Percentiles rank a stretch among this genome's conserved stretches.
These are phyloP conservation scores for Meira miltonrushii DNA, from an alignment of 1,284 basidiomycete genomes.

Conservation along the genomic window DNA sequence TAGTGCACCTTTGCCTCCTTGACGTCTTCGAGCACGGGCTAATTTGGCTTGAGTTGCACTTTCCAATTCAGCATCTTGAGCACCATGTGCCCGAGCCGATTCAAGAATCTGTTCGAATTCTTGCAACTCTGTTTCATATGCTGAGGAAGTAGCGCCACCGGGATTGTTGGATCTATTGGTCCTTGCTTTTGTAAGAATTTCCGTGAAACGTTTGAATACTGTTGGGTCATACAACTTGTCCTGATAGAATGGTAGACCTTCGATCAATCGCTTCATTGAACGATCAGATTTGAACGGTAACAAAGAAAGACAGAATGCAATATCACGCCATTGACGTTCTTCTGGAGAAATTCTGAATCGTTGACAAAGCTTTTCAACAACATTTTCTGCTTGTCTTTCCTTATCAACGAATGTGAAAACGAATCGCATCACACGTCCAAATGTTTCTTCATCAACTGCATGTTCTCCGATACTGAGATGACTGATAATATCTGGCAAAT, in stretches of 20 bases:
- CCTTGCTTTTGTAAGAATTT: constrained; percentile 59
- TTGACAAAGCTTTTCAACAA: constrained; percentile 52
- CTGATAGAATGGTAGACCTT: constrained; percentile 65
- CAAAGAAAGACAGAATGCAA: constrained; percentile 88
- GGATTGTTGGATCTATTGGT: constrained; percentile 11
- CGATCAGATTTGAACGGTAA: constrained; percentile 95
- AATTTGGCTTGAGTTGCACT: constrained; percentile 54
- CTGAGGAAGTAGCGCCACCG: constrained; percentile 9
- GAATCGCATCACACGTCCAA: constrained; percentile 87
- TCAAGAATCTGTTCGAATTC: constrained; percentile 66
- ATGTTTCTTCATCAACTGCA: constrained; percentile 84
- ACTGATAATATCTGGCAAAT: constrained; percentile 63
- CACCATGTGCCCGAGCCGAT: constrained; percentile 74
- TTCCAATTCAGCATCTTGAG: constrained; percentile 83
- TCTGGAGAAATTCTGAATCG: constrained; percentile 82
- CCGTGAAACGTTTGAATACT: constrained; percentile 78
- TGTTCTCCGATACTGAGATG: constrained; percentile 89
- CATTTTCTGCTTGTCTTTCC: constrained; percentile 54
- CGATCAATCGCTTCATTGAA: constrained; percentile 91
- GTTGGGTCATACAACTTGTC: constrained; percentile 87
- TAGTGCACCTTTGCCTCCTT: too few species aligned
- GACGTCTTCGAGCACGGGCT: constrained; percentile 13
- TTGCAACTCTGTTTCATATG: constrained; percentile 27
- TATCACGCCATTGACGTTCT: constrained; percentile 91
- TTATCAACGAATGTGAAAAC: constrained; percentile 98